These are phyloP conservation scores for Apiotrichum siamense DNA, from an alignment of 1,284 basidiomycete species.

Conservation along the genomic window DNA sequence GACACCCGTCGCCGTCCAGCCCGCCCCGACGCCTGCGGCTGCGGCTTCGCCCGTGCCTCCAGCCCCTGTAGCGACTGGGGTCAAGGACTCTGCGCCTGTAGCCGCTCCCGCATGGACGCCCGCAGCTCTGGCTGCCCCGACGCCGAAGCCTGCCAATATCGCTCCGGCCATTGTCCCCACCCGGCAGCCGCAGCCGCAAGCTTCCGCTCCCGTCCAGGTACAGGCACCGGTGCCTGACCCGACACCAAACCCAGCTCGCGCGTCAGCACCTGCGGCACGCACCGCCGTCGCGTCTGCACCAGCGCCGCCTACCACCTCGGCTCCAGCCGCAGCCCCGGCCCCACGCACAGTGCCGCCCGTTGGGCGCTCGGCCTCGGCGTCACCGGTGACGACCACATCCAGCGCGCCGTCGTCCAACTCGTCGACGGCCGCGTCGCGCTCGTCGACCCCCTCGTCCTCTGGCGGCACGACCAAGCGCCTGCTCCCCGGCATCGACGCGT, in stretches of 20 bases:
- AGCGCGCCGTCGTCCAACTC: slow-evolving; percentile 1
- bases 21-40: background rate
- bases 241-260: too few relatives aligned
- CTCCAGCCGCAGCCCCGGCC: background rate
- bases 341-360: slow-evolving; percentile 15
- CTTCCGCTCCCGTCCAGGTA: too few relatives aligned
- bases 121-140: too few relatives aligned
- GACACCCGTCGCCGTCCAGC: background rate
- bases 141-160: too few relatives aligned
- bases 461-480: slow-evolving; percentile 28
- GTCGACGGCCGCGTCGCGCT: background rate
- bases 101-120: background rate
- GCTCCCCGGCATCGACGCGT: slow-evolving; percentile 36
- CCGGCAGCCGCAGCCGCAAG: too few relatives aligned
- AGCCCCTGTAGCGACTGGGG: background rate
- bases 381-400: slow-evolving; percentile 5
- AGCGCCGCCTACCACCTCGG: too few relatives aligned
- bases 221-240: too few relatives aligned
- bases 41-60: background rate
- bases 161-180: too few relatives aligned
- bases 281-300: too few relatives aligned
- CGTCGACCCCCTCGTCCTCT: slow-evolving; percentile 4
- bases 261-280: too few relatives aligned
- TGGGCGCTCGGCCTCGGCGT: slow-evolving; percentile 7
- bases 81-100: background rate